phyloP scores from a whole-genome alignment of 2,329 filamentous ascomycete species.

The Neonectria coccinea region DNA sequence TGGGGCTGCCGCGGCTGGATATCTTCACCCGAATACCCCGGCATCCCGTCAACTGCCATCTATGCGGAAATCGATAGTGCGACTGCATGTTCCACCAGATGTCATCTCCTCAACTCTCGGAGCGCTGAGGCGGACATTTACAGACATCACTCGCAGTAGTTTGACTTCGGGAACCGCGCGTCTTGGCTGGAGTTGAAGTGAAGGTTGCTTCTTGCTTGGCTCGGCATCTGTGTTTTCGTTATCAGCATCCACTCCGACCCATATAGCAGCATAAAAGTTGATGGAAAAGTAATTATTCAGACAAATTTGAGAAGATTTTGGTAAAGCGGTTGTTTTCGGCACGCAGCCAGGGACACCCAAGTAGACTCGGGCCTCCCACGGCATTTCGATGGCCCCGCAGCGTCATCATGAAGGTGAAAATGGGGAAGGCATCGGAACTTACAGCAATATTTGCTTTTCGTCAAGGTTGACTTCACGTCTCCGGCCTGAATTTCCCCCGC shows the following conservation, averaged over 20 bases:
- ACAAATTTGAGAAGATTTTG: constrained; percentile 74
- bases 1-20: constrained; percentile 9
- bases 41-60: constrained; percentile 17
- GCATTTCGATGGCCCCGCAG: constrained; percentile 64
- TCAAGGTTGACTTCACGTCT: constrained; percentile 50
- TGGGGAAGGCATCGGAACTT: constrained; percentile 17
- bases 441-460: constrained; percentile 29
- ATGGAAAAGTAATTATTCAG: constrained; percentile 57
- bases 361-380: constrained; percentile 36
- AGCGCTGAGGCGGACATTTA: neutral
- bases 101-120: constrained; percentile 14
- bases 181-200: neutral
- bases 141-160: neutral
- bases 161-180: neutral
- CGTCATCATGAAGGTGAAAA: constrained; percentile 58
- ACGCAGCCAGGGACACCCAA: constrained; percentile 51
- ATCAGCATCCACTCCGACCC: constrained; percentile 17
- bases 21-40: constrained; percentile 16
- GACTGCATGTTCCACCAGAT: constrained; percentile 23
- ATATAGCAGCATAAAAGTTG: constrained; percentile 5
- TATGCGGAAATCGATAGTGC: constrained; percentile 16
- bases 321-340: constrained; percentile 73
- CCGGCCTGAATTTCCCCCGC: constrained; percentile 70
- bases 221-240: constrained; percentile 2
- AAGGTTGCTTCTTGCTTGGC: constrained; percentile 11